Conservation (phyloP, 257 asterid genomes). For the Lycium ferocissimum region DNA sequence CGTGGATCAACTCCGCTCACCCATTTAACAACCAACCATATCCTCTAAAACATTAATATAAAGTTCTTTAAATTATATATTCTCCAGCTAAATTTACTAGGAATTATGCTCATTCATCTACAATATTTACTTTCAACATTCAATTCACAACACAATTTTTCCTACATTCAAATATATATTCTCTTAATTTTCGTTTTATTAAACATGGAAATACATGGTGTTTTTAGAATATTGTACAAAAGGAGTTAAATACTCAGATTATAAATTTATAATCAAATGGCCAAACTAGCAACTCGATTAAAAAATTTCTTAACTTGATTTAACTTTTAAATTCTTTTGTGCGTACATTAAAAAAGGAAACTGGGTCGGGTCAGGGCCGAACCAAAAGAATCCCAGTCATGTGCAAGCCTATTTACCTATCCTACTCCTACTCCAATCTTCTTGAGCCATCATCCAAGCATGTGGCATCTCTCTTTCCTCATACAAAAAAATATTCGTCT, state of each 20-base stretch:
- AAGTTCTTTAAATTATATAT: neutral
- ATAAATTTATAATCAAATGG: neutral
- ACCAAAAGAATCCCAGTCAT: neutral
- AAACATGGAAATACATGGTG: neutral
- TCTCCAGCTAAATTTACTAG: neutral
- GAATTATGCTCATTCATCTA: too few relatives aligned
- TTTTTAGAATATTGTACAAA: neutral
- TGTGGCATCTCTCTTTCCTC: slow-evolving; percentile 9
- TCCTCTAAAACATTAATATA: neutral
- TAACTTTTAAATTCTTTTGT: neutral
- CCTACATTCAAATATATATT: neutral
- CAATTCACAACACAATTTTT: neutral
- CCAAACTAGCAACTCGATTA: neutral
- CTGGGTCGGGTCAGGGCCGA: neutral
- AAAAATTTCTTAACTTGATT: neutral
- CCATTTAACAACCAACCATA: neutral
- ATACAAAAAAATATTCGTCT: neutral
- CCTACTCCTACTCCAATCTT: slow-evolving; percentile 18
- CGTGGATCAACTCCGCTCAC: slow-evolving; percentile 16
- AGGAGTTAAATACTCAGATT: neutral
- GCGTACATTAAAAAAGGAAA: too few relatives aligned
- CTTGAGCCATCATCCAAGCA: slow-evolving; percentile 24
- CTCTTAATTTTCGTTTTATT: neutral
- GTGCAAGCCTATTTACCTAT: neutral
- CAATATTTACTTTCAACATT: too few relatives aligned